Evolutionary conservation across 345 rosid species (phyloP), one percentile per base, ranked within the genome.

Genomic region (Brassica carinata): DNA sequence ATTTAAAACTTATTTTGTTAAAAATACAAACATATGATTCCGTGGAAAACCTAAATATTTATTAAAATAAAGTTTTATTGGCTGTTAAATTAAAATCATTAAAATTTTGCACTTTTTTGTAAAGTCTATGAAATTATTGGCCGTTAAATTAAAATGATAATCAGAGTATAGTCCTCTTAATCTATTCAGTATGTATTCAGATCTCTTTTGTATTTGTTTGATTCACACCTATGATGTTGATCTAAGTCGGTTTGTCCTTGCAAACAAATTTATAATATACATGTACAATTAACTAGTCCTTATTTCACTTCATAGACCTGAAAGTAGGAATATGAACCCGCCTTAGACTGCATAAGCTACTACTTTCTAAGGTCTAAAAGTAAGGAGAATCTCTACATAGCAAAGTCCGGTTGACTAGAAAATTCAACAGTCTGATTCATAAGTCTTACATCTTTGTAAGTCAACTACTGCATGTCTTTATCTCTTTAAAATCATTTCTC

Each of bases 351-450:
- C 65, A 61, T 26, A 61, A 26, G 7, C 11, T n/a, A 51, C 7
- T 15, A 15, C 59, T 53, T 48, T 3, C 15, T 57, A 57, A 9
- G 62, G 63, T 58, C 63, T 18, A 13, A 8, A 33, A 73, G 29
- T 9, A 76, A 18, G 33, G 2, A 51, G 33, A 75, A 45, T 11
- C 8, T 31, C 5, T 31, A 61, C 36, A 23, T 40, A 10, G 15
- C n/a, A 51, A 62, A n/a, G 81, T 78, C 58, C 17, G 30, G 6
- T 71, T 78, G 67, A 78, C 67, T 72, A 5, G 77, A 65, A 71
- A 64, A 64, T n/a, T 64, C 40, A 34, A 33, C 17, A 72, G 53
- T 71, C 67, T 72, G 29, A 55, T 27, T 57, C 19, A 57, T 64
- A 2, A 53, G 36, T 63, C 38, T 71, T 15, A 7, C 55, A 34